Conservation (phyloP, 371 early-diverging fungal genomes). For the Nematocida ironsii region DNA sequence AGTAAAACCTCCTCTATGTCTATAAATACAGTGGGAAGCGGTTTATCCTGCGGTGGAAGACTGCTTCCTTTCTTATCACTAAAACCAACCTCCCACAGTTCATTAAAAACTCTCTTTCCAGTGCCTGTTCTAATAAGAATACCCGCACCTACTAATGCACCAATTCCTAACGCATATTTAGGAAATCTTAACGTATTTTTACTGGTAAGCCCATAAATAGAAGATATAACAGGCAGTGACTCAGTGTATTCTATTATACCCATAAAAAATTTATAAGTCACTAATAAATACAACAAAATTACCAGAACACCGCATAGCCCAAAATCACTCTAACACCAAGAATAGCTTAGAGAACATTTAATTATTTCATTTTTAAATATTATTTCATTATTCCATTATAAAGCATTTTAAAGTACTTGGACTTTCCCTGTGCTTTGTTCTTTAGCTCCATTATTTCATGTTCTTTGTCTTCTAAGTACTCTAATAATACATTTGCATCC, state of each 20-base stretch:
- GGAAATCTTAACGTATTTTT: conserved; percentile 1
- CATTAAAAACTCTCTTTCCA: conserved; percentile 10
- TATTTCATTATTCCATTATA: conserved; percentile 26
- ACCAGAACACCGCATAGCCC: no score
- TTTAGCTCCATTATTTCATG: conserved; percentile 13
- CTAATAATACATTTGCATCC: neutral
- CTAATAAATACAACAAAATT: neutral
- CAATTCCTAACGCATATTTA: conserved; percentile 5
- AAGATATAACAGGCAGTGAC: conserved; percentile 3
- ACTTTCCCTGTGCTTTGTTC: conserved; percentile 26
- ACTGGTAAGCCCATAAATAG: neutral
- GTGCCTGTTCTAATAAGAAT: neutral
- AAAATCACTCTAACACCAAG: no score
- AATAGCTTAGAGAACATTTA: no score
- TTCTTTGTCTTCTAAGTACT: conserved; percentile 42
- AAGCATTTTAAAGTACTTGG: conserved; percentile 48
- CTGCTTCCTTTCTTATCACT: neutral
- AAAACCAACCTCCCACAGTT: conserved; percentile 25
- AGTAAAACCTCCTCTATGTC: conserved; percentile 50
- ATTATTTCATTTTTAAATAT: no score
- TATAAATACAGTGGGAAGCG: conserved; percentile 42
- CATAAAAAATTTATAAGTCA: conserved; percentile 51
- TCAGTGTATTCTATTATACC: conserved; percentile 9
- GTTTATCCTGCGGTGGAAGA: conserved; percentile 28
- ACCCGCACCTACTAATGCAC: neutral